Conservation (phyloP, 495 filamentous ascomycete genomes). For the Penicillium paradoxum region DNA sequence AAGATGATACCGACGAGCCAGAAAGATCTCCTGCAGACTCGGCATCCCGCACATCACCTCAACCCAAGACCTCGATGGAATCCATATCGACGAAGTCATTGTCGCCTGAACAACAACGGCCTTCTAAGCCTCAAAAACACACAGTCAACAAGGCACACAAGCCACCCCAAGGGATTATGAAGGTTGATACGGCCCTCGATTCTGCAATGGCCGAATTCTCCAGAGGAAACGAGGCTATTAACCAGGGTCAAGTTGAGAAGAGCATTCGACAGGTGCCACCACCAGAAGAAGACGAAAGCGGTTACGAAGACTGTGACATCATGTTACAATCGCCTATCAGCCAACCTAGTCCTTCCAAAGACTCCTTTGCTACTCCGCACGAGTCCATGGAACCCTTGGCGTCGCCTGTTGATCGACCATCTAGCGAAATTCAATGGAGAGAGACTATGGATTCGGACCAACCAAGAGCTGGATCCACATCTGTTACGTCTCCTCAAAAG, state of each 20-base stretch:
- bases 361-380: constrained; percentile 18
- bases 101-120: constrained; percentile 29
- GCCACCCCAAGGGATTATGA: constrained; percentile 10
- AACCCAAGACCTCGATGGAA: constrained; percentile 49
- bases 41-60: constrained; percentile 44
- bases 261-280: constrained; percentile 42
- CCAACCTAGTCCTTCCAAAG: constrained; percentile 24
- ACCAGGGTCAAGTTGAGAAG: constrained; percentile 17
- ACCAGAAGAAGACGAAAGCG: constrained; percentile 22
- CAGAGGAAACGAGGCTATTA: constrained; percentile 6
- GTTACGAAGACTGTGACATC: constrained; percentile 16
- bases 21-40: constrained; percentile 59
- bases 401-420: constrained; percentile 28
- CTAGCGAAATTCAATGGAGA: constrained; percentile 24
- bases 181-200: constrained; percentile 5
- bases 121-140: constrained; percentile 1
- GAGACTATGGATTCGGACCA: constrained; percentile 8
- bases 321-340: constrained; percentile 16
- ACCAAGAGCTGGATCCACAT: constrained; percentile 9
- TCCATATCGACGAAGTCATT: constrained; percentile 32
- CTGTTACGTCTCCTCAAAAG: constrained; percentile 34
- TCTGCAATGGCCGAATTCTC: constrained; percentile 13
- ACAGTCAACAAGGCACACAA: constrained; percentile 16
- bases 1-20: constrained; percentile 59
- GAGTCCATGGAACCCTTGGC: constrained; percentile 19